Conservation (phyloP, 2,329 filamentous ascomycete species). For the Colletotrichum sp. region DNA sequence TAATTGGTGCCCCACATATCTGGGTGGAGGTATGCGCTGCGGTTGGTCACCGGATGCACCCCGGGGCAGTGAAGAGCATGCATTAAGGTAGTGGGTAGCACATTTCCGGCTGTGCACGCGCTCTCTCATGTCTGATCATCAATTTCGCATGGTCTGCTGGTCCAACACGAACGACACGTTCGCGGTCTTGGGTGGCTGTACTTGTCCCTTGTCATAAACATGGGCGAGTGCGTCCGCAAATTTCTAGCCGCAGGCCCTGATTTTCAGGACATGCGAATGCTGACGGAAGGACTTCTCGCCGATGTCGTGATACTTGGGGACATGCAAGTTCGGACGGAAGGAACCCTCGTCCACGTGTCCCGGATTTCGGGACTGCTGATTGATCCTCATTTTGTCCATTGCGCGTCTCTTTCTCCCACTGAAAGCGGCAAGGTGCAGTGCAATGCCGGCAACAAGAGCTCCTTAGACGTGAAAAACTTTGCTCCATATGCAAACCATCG, state of each 20-base stretch:
- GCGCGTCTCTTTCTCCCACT: neutral
- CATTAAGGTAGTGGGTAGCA: neutral
- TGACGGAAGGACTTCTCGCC: neutral
- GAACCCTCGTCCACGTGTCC: neutral
- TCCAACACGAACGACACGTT: neutral
- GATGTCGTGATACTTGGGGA: neutral
- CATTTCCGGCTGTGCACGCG: neutral
- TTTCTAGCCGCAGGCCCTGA: neutral
- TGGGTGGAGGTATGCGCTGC: neutral
- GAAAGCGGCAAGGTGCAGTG: neutral
- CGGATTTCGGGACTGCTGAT: neutral
- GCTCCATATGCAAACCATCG: neutral
- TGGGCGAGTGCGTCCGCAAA: neutral
- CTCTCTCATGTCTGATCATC: neutral
- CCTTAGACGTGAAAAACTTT: neutral
- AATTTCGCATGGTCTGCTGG: neutral
- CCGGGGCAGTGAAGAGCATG: neutral
- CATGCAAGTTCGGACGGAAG: neutral
- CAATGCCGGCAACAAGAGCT: neutral
- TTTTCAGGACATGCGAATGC: neutral
- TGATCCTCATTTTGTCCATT: neutral
- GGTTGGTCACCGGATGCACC: neutral
- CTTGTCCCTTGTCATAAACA: neutral
- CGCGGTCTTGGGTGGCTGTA: neutral
- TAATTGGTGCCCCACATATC: neutral